Evolutionary conservation across 371 early-diverging fungal genomes (phyloP).

Genomic region (Paraphysoderma sedebokerense): DNA sequence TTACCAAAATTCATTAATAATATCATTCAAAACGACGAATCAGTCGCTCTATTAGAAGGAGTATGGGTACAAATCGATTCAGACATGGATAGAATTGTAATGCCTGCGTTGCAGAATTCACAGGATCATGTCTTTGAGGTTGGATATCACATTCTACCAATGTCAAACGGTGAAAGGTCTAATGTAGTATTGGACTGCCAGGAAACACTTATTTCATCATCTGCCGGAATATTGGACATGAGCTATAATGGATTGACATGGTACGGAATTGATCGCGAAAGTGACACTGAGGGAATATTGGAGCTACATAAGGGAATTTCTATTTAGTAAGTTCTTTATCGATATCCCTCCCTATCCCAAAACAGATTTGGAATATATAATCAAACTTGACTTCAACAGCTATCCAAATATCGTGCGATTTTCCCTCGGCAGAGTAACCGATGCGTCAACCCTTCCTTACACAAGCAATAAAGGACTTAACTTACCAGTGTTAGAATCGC

Average conservation of each 20-base stretch:
- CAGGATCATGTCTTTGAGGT: not conserved
- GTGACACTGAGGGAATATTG: not conserved
- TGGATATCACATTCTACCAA: not conserved
- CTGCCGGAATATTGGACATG: constrained; percentile 1
- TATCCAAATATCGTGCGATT: constrained; percentile 1
- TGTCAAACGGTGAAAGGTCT: not conserved
- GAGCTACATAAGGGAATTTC: not conserved
- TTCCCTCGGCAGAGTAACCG: constrained; percentile 1
- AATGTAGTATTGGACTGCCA: not conserved
- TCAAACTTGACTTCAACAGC: not conserved
- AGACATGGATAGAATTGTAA: constrained; percentile 2
- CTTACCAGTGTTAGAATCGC: not conserved
- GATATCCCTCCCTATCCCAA: not conserved
- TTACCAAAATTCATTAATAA: not conserved
- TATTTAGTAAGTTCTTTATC: not conserved
- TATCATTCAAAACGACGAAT: not conserved
- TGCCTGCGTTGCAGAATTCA: not conserved
- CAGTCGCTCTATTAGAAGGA: not conserved
- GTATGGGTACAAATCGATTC: constrained; percentile 3
- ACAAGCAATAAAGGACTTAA: not conserved
- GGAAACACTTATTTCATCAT: constrained; percentile 5
- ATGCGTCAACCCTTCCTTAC: not conserved
- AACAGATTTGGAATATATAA: not conserved
- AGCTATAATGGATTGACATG: not conserved
- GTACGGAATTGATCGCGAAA: constrained; percentile 2